phyloP scores from a whole-genome alignment of 345 rosid species.

The Linum usitatissimum region DNA sequence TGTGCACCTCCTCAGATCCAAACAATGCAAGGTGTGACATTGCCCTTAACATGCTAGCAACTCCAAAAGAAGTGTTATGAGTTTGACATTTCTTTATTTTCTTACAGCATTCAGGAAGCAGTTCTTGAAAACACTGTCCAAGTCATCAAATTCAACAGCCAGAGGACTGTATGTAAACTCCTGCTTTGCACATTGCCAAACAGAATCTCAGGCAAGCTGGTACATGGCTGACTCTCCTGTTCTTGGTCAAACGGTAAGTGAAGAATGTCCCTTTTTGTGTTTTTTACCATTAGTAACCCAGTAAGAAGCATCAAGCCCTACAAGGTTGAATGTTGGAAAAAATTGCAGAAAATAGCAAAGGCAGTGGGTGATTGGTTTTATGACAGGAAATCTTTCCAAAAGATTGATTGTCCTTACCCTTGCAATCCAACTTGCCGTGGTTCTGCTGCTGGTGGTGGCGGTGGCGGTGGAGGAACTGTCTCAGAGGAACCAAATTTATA shows the following conservation, averaged over 20 bases:
- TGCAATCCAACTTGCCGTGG: constrained; percentile 88
- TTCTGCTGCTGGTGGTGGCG: constrained; percentile 27
- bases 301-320: neutral
- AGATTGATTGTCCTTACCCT: constrained; percentile 87
- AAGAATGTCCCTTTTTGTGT: neutral
- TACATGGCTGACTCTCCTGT: constrained; percentile 54
- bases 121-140: constrained; percentile 49
- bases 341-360: constrained; percentile 59
- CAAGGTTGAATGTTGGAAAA: too few species aligned
- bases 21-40: constrained; percentile 57
- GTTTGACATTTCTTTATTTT: neutral
- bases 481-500: constrained; percentile 27
- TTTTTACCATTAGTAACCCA: neutral
- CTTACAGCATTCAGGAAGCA: constrained; percentile 54
- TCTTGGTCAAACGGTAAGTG: constrained; percentile 39
- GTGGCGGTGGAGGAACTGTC: constrained; percentile 11
- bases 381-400: constrained; percentile 50
- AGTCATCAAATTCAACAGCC: constrained; percentile 41
- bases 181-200: constrained; percentile 85
- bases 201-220: constrained; percentile 75
- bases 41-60: too few species aligned
- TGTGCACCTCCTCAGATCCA: constrained; percentile 56
- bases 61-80: neutral
- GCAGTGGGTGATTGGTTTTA: constrained; percentile 92
- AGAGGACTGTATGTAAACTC: constrained; percentile 75